These are phyloP conservation scores for Aureobasidium mangrovei DNA, from an alignment of 2,329 filamentous ascomycete species.

Conservation along the genomic window DNA sequence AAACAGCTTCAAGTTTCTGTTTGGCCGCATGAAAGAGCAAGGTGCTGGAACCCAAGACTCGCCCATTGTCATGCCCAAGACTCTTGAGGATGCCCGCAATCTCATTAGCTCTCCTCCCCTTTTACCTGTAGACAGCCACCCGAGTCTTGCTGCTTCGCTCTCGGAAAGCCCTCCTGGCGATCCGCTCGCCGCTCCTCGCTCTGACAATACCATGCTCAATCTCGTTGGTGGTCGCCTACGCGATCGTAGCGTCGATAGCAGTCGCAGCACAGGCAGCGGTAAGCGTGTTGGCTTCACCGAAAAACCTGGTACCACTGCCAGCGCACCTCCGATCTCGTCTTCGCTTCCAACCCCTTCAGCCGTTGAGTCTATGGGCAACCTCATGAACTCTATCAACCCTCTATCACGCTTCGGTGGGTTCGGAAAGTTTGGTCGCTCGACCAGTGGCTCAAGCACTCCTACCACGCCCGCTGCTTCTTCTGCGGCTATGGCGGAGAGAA, in stretches of 20 bases:
- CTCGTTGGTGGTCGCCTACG: slow-evolving; percentile 62
- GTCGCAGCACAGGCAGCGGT: slow-evolving; percentile 52
- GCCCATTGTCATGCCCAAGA: slow-evolving; percentile 61
- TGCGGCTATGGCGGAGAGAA: slow-evolving; percentile 43
- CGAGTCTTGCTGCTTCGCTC: not conserved
- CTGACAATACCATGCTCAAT: slow-evolving; percentile 59
- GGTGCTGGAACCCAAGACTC: slow-evolving; percentile 31
- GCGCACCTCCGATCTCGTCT: not conserved
- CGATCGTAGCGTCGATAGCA: slow-evolving; percentile 70
- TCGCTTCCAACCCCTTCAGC: slow-evolving; percentile 16
- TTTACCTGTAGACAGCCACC: slow-evolving; percentile 21
- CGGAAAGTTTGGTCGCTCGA: slow-evolving; percentile 25
- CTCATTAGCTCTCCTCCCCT: slow-evolving; percentile 64
- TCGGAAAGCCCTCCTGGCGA: slow-evolving; percentile 18
- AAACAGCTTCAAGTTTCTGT: slow-evolving; percentile 86
- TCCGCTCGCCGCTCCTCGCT: slow-evolving; percentile 19
- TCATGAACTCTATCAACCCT: slow-evolving; percentile 28
- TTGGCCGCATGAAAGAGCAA: slow-evolving; percentile 76
- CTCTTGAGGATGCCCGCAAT: slow-evolving; percentile 83
- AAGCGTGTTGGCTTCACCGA: slow-evolving; percentile 46
- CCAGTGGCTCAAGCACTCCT: slow-evolving; percentile 20
- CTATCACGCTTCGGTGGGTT: slow-evolving; percentile 29
- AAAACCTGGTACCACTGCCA: not conserved
- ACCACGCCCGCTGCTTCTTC: slow-evolving; percentile 28
- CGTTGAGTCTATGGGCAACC: slow-evolving; percentile 22